Percentiles rank a stretch among this genome's conserved stretches.
Conservation (phyloP, 352 stramenopile genomes). For the Elongisporangium anandrum region DNA sequence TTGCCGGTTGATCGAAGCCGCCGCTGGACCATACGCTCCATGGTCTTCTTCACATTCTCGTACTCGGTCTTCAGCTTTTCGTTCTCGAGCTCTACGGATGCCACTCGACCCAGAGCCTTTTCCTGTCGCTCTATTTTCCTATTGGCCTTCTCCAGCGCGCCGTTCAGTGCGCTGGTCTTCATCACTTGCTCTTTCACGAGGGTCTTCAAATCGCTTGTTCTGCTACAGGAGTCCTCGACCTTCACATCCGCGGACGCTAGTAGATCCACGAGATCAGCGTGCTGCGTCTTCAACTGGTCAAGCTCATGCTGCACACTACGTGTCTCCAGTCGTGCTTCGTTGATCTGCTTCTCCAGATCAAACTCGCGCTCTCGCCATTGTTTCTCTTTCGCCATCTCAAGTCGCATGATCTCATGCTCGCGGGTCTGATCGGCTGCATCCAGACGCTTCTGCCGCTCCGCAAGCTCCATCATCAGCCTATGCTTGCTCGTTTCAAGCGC, state of each 20-base stretch:
- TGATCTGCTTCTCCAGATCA: conserved; percentile 18
- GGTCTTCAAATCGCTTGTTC: conserved; percentile 20
- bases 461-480: conserved; percentile 15
- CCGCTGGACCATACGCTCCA: conserved; percentile 54
- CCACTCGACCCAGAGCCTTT: conserved; percentile 33
- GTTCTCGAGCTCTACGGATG: conserved; percentile 45
- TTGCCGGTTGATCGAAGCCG: neutral
- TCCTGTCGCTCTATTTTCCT: conserved; percentile 23
- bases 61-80: conserved; percentile 48
- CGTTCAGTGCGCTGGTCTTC: conserved; percentile 15
- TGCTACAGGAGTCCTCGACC: neutral
- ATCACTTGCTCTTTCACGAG: conserved; percentile 33
- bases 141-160: conserved; percentile 22
- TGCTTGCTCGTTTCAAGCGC: conserved; percentile 15
- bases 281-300: conserved; percentile 17
- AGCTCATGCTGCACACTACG: conserved; percentile 10
- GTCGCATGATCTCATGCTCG: conserved; percentile 13
- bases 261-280: conserved; percentile 33
- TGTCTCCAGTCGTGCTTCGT: conserved; percentile 15
- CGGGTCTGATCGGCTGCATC: conserved; percentile 17
- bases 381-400: conserved; percentile 18
- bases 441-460: conserved; percentile 9
- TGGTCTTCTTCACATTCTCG: conserved; percentile 53
- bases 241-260: conserved; percentile 12
- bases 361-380: conserved; percentile 26